phyloP scores from a whole-genome alignment of 106 monocot genomes.

The Allium cepa region DNA sequence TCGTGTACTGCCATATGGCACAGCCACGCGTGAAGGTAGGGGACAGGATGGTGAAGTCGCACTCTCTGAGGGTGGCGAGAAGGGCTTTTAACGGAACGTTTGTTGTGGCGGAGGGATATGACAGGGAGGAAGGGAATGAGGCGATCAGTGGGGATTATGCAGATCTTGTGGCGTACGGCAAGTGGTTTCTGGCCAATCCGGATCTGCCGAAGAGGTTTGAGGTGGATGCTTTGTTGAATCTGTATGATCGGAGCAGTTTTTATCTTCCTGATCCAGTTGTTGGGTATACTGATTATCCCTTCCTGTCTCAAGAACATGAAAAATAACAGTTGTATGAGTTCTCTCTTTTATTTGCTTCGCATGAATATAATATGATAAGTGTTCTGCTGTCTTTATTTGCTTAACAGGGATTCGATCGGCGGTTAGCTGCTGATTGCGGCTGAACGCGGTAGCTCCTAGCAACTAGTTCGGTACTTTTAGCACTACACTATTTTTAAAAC shows the following conservation, averaged over 20 bases:
- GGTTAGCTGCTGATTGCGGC: too few relatives aligned
- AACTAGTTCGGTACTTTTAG: too few relatives aligned
- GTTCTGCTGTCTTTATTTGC: too few relatives aligned
- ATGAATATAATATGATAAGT: too few relatives aligned
- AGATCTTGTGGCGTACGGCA: slow-evolving; percentile 43
- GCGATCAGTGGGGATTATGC: slow-evolving; percentile 25
- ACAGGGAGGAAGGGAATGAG: slow-evolving; percentile 42
- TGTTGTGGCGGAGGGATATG: slow-evolving; percentile 36
- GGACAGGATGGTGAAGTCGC: slow-evolving; percentile 19
- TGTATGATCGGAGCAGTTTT: slow-evolving; percentile 34
- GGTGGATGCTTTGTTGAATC: slow-evolving; percentile 35
- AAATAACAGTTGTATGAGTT: too few relatives aligned
- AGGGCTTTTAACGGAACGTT: slow-evolving; percentile 39
- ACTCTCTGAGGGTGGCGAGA: slow-evolving; percentile 25
- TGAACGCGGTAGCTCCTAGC: too few relatives aligned
- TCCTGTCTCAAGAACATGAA: slow-evolving; percentile 5
- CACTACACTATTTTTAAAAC: too few relatives aligned
- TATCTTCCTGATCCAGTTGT: slow-evolving; percentile 40
- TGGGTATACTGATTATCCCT: slow-evolving; percentile 54
- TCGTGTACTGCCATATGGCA: slow-evolving; percentile 42
- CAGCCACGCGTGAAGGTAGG: slow-evolving; percentile 42
- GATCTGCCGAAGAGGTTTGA: slow-evolving; percentile 42
- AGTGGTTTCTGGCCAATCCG: slow-evolving; percentile 46
- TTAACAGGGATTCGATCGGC: too few relatives aligned
- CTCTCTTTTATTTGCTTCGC: too few relatives aligned